Evolutionary conservation across 2,329 filamentous ascomycete species (phyloP).

Genomic region (Corynespora cassiicola): DNA sequence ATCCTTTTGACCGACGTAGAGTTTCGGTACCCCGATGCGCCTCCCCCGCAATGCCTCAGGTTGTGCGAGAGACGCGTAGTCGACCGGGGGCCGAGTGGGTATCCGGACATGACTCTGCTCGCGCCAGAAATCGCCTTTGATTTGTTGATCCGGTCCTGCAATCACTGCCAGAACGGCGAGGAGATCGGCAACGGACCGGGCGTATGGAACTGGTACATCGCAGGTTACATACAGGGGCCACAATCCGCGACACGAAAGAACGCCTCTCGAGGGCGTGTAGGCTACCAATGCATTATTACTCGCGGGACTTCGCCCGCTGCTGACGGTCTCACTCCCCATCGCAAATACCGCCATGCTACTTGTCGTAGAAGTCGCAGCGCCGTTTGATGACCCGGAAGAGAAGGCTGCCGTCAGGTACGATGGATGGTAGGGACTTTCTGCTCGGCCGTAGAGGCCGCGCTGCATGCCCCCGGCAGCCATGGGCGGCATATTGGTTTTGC

Average conservation of each 20-base stretch:
- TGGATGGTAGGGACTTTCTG: conserved; percentile 63
- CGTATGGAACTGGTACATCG: conserved; percentile 62
- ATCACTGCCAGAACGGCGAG: conserved; percentile 58
- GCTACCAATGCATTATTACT: conserved; percentile 63
- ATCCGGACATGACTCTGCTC: conserved; percentile 56
- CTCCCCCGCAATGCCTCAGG: conserved; percentile 49
- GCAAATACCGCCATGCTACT: conserved; percentile 61
- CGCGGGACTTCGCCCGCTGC: conserved; percentile 62
- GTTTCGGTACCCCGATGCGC: conserved; percentile 57
- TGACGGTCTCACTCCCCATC: conserved; percentile 63
- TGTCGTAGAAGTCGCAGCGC: conserved; percentile 59
- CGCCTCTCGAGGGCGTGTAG: conserved; percentile 62
- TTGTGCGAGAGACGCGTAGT: conserved; percentile 43
- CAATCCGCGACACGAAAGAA: conserved; percentile 59
- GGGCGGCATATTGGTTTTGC: conserved; percentile 66
- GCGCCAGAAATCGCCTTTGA: conserved; percentile 61
- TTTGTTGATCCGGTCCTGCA: conserved; percentile 49
- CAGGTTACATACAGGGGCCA: conserved; percentile 65
- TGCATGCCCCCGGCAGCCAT: conserved; percentile 67
- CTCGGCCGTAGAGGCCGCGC: conserved; percentile 62
- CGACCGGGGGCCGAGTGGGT: conserved; percentile 41
- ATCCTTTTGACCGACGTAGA: conserved; percentile 56
- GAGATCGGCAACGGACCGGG: conserved; percentile 59
- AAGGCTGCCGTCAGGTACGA: conserved; percentile 62
- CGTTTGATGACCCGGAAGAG: conserved; percentile 65